A percentile compares a stretch with the other conserved stretches of the same genome.
phyloP scores from a whole-genome alignment of 352 stramenopile species.

The Phytophthora tubulina region DNA sequence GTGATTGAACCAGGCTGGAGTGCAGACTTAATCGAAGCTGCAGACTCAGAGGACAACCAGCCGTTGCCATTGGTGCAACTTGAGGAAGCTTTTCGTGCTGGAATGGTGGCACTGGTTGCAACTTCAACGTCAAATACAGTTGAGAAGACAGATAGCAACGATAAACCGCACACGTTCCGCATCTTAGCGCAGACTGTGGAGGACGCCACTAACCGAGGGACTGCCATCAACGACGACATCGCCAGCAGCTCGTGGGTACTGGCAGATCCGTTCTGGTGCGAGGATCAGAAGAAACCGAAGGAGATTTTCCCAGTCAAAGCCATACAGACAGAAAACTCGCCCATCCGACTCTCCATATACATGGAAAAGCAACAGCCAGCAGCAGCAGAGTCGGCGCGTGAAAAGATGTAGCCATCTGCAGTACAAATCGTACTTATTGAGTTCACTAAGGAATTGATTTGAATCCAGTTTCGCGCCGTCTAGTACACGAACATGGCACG shows the following conservation, averaged over 20 bases:
- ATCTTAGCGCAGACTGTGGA: conserved; percentile 72
- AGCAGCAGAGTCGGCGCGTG: neutral
- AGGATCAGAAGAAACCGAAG: conserved; percentile 39
- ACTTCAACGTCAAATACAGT: conserved; percentile 25
- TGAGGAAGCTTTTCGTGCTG: conserved; percentile 69
- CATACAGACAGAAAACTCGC: conserved; percentile 43
- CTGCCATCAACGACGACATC: conserved; percentile 48
- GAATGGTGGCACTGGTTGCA: conserved; percentile 67
- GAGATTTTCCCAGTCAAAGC: conserved; percentile 60
- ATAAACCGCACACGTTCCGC: conserved; percentile 64
- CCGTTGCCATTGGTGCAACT: conserved; percentile 56
- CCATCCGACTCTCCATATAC: conserved; percentile 75
- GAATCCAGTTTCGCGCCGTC: conserved; percentile 38
- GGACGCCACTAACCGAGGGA: conserved; percentile 45
- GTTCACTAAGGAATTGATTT: conserved; percentile 26
- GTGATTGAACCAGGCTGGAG: conserved; percentile 65
- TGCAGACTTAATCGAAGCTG: conserved; percentile 22
- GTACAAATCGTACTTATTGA: neutral
- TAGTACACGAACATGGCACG: conserved; percentile 31
- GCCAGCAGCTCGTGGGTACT: conserved; percentile 76
- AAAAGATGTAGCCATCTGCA: conserved; percentile 16
- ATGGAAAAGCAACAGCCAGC: conserved; percentile 46
- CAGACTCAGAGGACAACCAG: conserved; percentile 34
- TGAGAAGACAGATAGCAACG: neutral
- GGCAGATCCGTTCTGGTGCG: conserved; percentile 65